Base-by-base conservation (phyloP, 1,284 basidiomycete species). In the Pascua guehoae region DNA sequence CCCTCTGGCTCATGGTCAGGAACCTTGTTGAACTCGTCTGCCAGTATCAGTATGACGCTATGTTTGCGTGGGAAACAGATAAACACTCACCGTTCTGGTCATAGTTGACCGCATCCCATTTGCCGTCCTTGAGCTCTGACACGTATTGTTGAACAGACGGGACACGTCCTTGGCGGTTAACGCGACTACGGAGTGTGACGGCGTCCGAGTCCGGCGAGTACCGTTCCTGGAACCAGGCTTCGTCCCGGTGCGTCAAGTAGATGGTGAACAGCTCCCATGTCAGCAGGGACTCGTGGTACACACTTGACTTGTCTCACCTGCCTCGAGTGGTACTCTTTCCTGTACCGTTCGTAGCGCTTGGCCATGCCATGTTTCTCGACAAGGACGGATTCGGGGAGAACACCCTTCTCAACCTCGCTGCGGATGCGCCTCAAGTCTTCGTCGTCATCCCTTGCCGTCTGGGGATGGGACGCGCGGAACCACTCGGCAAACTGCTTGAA, bases 181-280 rank as follows among this genome's bases (percentile, higher is more conserved):
- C 83, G 65, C 89, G 82, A 59, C 80, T 81, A 64, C 93, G 86
- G 70, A 91, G 79, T 47, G 81, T 81, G 53, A 82, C 81, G 68
- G 82, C 83, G 66, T 89, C 88, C 49, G 84, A 79, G 17, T 84
- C 75, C 53, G 86, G 86, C 55, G 89, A 88, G 79, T 97, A 97
- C 74, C 90, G 90, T 80, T 97, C 93, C 59, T 86, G 84, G 80
- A 95, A 96, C 93, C 93, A 97, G 10, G 88, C 87, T 17, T 89
- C 89, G 71, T 88, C 88, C 76, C 86, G 84, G 79, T 94, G 91
- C 73, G 90, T 88, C 47, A 94, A 86, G 82, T 90, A 94, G 81
- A 95, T 87, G 56, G 87, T 87, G 80, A 89, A 89, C 67, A 94
- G 69, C 75, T 78, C 57, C 32, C 24, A 24, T 16, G 43, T 59